phyloP scores from a whole-genome alignment of 2,329 filamentous ascomycete genomes.

The Fusarium sublunatum region DNA sequence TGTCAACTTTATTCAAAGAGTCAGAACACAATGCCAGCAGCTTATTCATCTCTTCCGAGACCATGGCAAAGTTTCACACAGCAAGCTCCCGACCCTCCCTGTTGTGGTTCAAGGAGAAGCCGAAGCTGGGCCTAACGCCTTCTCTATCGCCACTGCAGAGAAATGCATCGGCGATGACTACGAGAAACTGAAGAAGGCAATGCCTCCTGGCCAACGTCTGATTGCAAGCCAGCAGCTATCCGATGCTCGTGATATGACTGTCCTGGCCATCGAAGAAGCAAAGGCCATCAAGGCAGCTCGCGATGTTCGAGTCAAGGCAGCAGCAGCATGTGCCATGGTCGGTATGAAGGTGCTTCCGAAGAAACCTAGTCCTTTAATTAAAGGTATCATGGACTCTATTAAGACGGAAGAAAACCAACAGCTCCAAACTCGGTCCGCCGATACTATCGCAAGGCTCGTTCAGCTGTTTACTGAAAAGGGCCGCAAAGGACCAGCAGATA shows the following conservation, averaged over 20 bases:
- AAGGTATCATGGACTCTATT: slow-evolving; percentile 97
- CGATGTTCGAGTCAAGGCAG: slow-evolving; percentile 87
- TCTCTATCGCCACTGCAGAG: slow-evolving; percentile 87
- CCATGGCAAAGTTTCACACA: slow-evolving; percentile 81
- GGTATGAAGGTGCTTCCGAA: slow-evolving; percentile 90
- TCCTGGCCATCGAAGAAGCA: slow-evolving; percentile 81
- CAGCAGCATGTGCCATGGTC: slow-evolving; percentile 87
- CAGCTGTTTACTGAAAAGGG: slow-evolving; percentile 84
- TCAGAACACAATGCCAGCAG: slow-evolving; percentile 90
- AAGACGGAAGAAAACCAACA: slow-evolving; percentile 94
- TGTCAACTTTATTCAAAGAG: slow-evolving; percentile 88
- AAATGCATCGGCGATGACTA: slow-evolving; percentile 88
- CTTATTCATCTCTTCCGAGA: slow-evolving; percentile 92
- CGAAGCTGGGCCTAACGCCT: slow-evolving; percentile 91
- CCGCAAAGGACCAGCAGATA: slow-evolving; percentile 88
- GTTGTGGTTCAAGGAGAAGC: slow-evolving; percentile 94
- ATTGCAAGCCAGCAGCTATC: slow-evolving; percentile 82
- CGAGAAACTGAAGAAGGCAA: slow-evolving; percentile 86
- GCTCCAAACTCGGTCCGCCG: slow-evolving; percentile 86
- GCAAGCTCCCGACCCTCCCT: slow-evolving; percentile 81
- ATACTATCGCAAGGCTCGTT: slow-evolving; percentile 86
- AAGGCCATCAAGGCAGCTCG: slow-evolving; percentile 81
- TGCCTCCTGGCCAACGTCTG: slow-evolving; percentile 88
- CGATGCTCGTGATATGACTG: slow-evolving; percentile 78
- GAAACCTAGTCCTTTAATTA: slow-evolving; percentile 92